phyloP scores from a whole-genome alignment of 2,329 filamentous ascomycete genomes.

The Trichoderma atroviride region DNA sequence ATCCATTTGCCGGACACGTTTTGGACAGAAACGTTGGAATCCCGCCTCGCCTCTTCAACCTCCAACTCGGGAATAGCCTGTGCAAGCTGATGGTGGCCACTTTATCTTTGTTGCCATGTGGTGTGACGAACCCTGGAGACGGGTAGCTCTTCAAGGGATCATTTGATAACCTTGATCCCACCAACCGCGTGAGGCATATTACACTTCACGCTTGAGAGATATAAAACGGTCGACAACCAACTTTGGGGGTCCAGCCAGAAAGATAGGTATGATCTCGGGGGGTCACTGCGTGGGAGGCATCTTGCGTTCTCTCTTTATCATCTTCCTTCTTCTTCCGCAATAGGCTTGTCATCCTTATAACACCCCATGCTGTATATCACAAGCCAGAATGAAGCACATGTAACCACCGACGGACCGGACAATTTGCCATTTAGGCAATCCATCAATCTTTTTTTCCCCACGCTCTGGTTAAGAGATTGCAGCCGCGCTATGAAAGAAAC shows the following conservation, averaged over 20 bases:
- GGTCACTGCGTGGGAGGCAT: slow-evolving; percentile 20
- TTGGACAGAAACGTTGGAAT: background rate
- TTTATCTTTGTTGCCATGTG: slow-evolving; percentile 6
- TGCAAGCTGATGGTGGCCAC: background rate
- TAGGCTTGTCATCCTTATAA: background rate
- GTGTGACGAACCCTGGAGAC: background rate
- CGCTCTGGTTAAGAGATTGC: slow-evolving; percentile 18
- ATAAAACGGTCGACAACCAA: background rate
- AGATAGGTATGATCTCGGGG: background rate
- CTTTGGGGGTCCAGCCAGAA: background rate
- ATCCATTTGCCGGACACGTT: background rate
- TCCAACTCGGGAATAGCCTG: background rate
- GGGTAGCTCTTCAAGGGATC: background rate
- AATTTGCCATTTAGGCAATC: slow-evolving; percentile 15
- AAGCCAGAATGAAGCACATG: background rate
- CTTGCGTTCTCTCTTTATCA: too few species aligned
- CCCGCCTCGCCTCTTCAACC: background rate
- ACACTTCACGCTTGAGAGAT: slow-evolving; percentile 3
- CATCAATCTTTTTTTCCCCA: slow-evolving; percentile 10
- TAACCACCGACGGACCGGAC: slow-evolving; percentile 21
- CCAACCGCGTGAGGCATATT: slow-evolving; percentile 4
- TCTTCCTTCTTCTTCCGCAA: background rate
- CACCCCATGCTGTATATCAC: background rate
- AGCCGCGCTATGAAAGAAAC: background rate
- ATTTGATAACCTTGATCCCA: background rate